These are phyloP conservation scores for Colletotrichum spinosum DNA, from an alignment of 2,329 filamentous ascomycete species.

Conservation along the genomic window DNA sequence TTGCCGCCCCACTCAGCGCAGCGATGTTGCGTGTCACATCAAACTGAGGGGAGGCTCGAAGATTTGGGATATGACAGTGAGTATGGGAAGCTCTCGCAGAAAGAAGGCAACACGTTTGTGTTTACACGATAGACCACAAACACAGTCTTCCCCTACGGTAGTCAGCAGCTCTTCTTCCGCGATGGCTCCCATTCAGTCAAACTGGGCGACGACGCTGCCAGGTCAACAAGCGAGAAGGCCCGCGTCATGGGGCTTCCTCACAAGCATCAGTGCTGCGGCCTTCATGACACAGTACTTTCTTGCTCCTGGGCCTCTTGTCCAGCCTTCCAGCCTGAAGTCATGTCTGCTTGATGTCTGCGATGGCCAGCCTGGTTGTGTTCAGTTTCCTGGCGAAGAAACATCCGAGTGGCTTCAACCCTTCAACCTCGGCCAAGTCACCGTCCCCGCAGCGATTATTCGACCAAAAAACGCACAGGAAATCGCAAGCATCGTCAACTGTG, in stretches of 20 bases:
- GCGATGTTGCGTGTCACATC: too few species aligned
- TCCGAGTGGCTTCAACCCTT: slow-evolving; percentile 61
- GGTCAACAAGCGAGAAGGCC: too few species aligned
- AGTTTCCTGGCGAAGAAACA: slow-evolving; percentile 44
- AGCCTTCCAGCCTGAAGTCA: slow-evolving; percentile 45
- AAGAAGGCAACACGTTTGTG: too few species aligned
- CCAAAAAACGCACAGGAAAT: slow-evolving; percentile 65
- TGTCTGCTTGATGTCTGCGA: slow-evolving; percentile 61
- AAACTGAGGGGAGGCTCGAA: too few species aligned
- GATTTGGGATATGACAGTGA: too few species aligned
- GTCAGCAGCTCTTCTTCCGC: too few species aligned
- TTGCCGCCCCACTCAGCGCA: too few species aligned
- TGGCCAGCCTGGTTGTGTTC: slow-evolving; percentile 56
- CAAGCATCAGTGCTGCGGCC: neutral
- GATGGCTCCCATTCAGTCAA: too few species aligned
- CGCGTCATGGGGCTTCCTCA: neutral
- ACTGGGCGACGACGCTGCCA: too few species aligned
- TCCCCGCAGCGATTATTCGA: slow-evolving; percentile 67
- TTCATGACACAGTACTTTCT: slow-evolving; percentile 4
- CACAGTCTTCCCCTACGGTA: too few species aligned
- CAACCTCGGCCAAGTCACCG: slow-evolving; percentile 62
- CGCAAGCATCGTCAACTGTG: slow-evolving; percentile 67
- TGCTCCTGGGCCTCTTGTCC: neutral
- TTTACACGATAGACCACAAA: too few species aligned
- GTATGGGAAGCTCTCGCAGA: too few species aligned